These are phyloP conservation scores for Apiospora phragmitis DNA, from an alignment of 2,329 filamentous ascomycete species.

Conservation along the genomic window DNA sequence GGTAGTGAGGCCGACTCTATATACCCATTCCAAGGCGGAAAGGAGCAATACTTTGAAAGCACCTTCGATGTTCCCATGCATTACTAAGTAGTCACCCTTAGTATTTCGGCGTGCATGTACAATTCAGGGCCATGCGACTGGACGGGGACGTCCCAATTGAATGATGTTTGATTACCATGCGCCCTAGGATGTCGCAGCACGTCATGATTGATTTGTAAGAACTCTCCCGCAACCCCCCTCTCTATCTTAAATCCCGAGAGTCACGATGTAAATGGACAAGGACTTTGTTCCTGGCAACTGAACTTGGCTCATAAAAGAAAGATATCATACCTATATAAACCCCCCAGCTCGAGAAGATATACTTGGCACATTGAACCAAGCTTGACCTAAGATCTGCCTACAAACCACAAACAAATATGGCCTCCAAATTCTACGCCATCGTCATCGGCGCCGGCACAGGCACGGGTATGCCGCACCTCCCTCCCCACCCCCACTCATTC, in stretches of 20 bases:
- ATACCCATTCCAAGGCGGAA: not conserved
- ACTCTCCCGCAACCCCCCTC: not conserved
- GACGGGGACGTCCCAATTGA: not conserved
- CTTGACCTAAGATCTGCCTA: too few relatives aligned
- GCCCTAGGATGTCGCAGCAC: not conserved
- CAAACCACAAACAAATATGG: not conserved
- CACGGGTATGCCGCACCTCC: not conserved
- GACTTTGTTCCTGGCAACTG: too few relatives aligned
- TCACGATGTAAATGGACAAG: not conserved
- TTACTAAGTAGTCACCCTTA: not conserved
- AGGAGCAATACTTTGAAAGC: not conserved
- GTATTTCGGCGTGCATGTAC: not conserved
- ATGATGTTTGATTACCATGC: not conserved
- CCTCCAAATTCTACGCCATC: conserved; percentile 15
- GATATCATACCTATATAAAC: not conserved
- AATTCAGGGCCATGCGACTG: not conserved
- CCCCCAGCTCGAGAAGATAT: not conserved
- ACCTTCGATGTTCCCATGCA: not conserved
- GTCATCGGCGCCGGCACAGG: conserved; percentile 15
- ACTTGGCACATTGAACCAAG: not conserved
- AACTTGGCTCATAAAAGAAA: not conserved
- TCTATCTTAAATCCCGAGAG: not conserved
- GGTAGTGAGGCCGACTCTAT: not conserved
- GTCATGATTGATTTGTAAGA: conserved; percentile 38
- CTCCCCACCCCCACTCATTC: not conserved